A percentile compares a stretch with the other conserved stretches of the same genome.
Evolutionary conservation across 2,329 filamentous ascomycete species (phyloP).

Genomic region (Juglanconis oblonga): DNA sequence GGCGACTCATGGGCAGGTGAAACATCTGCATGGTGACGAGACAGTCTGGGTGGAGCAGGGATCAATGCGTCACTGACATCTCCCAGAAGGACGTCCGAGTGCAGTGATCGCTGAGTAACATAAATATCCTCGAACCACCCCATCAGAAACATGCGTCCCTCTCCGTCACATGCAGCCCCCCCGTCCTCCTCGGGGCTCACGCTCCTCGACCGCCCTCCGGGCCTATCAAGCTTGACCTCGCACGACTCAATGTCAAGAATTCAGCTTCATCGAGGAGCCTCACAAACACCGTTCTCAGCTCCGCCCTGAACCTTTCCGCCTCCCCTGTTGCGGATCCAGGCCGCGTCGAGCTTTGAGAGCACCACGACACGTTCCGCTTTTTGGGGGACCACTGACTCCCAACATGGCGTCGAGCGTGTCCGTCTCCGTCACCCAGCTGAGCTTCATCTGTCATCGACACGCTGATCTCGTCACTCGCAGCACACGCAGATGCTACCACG

Average conservation of each 20-base stretch:
- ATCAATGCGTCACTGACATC: not conserved
- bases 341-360: constrained; percentile 12
- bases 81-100: not conserved
- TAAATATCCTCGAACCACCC: not conserved
- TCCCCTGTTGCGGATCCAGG: constrained; percentile 6
- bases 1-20: constrained; percentile 1
- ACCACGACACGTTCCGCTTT: constrained; percentile 6
- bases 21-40: constrained; percentile 4
- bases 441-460: not conserved
- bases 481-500: not conserved
- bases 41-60: not conserved
- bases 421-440: constrained; percentile 11
- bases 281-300: constrained; percentile 7
- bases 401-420: constrained; percentile 10
- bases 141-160: not conserved
- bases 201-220: not conserved
- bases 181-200: not conserved
- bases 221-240: not conserved
- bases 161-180: not conserved
- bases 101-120: not conserved
- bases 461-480: not conserved
- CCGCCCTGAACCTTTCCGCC: constrained; percentile 4
- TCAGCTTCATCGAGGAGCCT: not conserved
- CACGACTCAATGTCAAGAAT: not conserved
- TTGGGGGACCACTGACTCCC: not conserved